phyloP scores from a whole-genome alignment of 306 rosid species.

The Trifolium repens region DNA sequence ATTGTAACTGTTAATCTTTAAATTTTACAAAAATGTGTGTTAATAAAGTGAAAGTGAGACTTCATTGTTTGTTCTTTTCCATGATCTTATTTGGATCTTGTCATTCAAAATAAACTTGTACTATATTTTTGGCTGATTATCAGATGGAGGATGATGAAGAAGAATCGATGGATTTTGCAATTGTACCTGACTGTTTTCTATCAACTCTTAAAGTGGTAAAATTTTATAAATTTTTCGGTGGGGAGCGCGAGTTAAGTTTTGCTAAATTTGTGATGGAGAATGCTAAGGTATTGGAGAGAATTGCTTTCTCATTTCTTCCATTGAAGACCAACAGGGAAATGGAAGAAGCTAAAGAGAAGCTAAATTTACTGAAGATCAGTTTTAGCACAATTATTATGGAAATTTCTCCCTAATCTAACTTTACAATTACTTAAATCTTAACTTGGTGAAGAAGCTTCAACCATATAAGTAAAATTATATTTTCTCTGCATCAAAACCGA shows the following conservation, averaged over 20 bases:
- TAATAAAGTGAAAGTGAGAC: background rate
- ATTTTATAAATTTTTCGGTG: too few relatives aligned
- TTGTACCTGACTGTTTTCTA: background rate
- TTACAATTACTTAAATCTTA: too few relatives aligned
- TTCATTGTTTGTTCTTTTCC: background rate
- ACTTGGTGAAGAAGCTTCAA: too few relatives aligned
- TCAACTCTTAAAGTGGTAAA: too few relatives aligned
- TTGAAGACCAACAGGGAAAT: background rate
- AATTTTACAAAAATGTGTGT: too few relatives aligned
- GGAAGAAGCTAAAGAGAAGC: constrained; percentile 7
- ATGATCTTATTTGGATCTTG: background rate
- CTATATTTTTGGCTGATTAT: background rate
- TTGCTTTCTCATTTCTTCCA: too few relatives aligned
- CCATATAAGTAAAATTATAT: too few relatives aligned
- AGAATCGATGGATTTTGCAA: background rate
- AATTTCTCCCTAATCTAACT: background rate
- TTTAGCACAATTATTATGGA: background rate
- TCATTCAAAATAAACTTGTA: background rate
- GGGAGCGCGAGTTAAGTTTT: too few relatives aligned
- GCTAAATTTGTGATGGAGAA: too few relatives aligned
- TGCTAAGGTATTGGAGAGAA: background rate
- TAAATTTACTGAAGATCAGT: background rate
- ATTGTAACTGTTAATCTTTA: background rate
- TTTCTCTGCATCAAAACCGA: too few relatives aligned
- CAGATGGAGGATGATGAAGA: background rate